Base-by-base conservation (phyloP, 2,329 filamentous ascomycete genomes). In the Neonectria neomacrospora region DNA sequence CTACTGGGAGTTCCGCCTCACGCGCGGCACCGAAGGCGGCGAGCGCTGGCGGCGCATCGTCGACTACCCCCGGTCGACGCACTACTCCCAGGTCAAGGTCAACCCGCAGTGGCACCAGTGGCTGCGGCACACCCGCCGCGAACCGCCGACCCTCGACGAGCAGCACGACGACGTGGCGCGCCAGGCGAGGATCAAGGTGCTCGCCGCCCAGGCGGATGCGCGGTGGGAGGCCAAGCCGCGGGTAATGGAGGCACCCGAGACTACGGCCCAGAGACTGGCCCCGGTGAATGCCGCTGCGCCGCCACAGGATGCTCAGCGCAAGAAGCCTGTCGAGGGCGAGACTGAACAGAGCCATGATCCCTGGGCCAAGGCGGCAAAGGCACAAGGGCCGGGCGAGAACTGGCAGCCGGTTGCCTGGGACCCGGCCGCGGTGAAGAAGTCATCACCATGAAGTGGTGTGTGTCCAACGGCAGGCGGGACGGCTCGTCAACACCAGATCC, bases 391-490 rank as follows among this genome's bases (percentile, higher is more conserved):
- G 0, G 82, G 88, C 57, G 88, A 91, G 74, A 81, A 78, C n/a
- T 92, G 89, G 88, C 88, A 91, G 76, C 90, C 90, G 0, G 74
- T 86, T 51, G 79, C 87, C 3, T 92, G 90, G 90, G 79, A 75
- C 5, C 87, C 87, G 4, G 76, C 77, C 2, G 68, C 80, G n/a
- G 57, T 67, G 11, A 81, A 75, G 69, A 78, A 75, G 63, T 12
- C 34, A 10, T 30, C 23, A 26, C 65, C 64, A 50, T 75, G 61
- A 73, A n/a, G 51, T 14, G 23, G 10, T 32, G n/a, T 5, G 12
- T 20, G n/a, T 30, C 32, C 26, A 16, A 48, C 26, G 5, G 16
- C 23, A 10, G 20, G 9, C 12, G n/a, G 22, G 8, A 30, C 23
- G n/a, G 23, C n/a, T 30, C 44, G 26, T 48, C 16, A 30, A n/a